Conservation (phyloP, 2,329 filamentous ascomycete species). For the Trichoderma harzianum region DNA sequence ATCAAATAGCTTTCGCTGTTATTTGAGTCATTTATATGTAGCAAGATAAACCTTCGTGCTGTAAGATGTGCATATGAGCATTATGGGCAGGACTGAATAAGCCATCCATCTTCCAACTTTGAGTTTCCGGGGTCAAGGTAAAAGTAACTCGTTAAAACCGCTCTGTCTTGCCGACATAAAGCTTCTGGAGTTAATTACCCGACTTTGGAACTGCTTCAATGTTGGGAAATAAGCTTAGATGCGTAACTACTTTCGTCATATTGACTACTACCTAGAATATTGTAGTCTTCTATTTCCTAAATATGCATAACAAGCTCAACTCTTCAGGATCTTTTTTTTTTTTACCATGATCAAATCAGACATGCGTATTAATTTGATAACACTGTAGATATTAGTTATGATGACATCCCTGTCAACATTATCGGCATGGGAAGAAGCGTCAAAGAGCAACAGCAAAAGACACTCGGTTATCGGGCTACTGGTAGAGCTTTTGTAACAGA, state of each 20-base stretch:
- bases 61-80: background rate
- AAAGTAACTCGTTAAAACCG: background rate
- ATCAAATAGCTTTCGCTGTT: background rate
- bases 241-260: background rate
- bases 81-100: background rate
- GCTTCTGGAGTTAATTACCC: background rate
- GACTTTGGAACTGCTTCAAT: background rate
- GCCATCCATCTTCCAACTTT: background rate
- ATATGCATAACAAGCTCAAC: background rate
- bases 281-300: background rate
- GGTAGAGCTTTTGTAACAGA: background rate
- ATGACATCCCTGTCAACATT: background rate
- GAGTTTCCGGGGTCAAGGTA: background rate
- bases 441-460: background rate
- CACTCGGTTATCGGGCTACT: too few relatives aligned
- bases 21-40: background rate
- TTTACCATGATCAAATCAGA: background rate
- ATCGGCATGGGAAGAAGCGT: background rate
- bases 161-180: background rate
- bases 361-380: background rate
- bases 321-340: background rate
- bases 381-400: background rate
- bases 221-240: background rate
- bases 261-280: background rate
- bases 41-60: background rate